A percentile compares a stretch with the other conserved stretches of the same genome.
These are phyloP conservation scores for Beta vulgaris DNA, from an alignment of 148 eudicot genomes.

Conservation along the genomic window DNA sequence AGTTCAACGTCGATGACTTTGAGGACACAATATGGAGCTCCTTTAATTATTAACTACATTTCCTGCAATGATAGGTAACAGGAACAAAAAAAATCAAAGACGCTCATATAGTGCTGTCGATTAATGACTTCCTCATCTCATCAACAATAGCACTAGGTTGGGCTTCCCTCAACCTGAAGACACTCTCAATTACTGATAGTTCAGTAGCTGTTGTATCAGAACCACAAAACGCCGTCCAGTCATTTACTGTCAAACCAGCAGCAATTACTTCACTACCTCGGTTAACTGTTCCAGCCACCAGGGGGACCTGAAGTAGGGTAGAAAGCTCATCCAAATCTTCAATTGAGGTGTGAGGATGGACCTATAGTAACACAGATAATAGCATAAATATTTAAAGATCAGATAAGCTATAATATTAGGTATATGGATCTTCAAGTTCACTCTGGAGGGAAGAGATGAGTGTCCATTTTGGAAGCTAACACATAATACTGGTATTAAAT, in stretches of 20 bases:
- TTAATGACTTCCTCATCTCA: slow-evolving; percentile 86
- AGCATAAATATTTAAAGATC: neutral
- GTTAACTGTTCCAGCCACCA: slow-evolving; percentile 93
- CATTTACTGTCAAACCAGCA: slow-evolving; percentile 82
- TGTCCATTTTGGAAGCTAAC: no score
- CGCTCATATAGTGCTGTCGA: slow-evolving; percentile 72
- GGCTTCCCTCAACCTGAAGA: slow-evolving; percentile 89
- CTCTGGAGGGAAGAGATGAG: no score
- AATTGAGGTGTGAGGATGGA: slow-evolving; percentile 94
- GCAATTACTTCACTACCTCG: slow-evolving; percentile 92
- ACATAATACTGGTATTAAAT: no score
- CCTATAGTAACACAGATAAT: slow-evolving; percentile 39
- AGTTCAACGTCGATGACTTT: no score
- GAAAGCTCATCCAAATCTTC: slow-evolving; percentile 95
- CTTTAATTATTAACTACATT: no score
- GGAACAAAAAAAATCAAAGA: slow-evolving; percentile 40
- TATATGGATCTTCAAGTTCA: neutral
- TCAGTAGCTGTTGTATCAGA: slow-evolving; percentile 94
- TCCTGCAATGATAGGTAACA: no score
- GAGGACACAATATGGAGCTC: slow-evolving; percentile 48
- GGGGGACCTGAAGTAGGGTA: slow-evolving; percentile 89
- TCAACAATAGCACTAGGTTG: slow-evolving; percentile 50
- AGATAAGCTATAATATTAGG: neutral
- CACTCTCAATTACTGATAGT: slow-evolving; percentile 81
- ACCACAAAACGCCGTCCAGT: slow-evolving; percentile 96